Percentiles rank a stretch among this genome's conserved stretches.
Evolutionary conservation across 108 stramenopile species (phyloP).

Genomic region (Stephanodiscus minutulus): DNA sequence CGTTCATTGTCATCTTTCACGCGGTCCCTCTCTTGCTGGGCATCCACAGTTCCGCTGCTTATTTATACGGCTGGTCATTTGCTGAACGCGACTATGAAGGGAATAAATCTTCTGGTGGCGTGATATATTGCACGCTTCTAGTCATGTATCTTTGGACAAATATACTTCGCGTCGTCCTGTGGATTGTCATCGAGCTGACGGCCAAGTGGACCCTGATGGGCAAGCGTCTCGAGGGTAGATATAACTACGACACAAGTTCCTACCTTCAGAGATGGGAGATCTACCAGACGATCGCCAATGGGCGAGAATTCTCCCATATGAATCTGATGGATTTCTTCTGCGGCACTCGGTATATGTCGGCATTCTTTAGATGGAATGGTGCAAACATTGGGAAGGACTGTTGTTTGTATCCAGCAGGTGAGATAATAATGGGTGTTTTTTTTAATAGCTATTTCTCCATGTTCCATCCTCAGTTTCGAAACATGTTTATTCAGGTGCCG

Average conservation of each 20-base stretch:
- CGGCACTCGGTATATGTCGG: constrained; percentile 47
- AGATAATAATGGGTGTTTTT: not conserved
- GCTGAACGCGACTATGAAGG: constrained; percentile 35
- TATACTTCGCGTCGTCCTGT: constrained; percentile 25
- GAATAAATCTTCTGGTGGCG: constrained; percentile 5
- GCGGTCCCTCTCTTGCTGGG: constrained; percentile 12
- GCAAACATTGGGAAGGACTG: not conserved
- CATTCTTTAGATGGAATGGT: not conserved
- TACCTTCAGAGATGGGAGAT: constrained; percentile 67
- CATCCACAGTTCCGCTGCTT: constrained; percentile 36
- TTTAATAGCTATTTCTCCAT: not conserved
- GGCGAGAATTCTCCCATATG: constrained; percentile 26
- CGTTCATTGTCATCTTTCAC: constrained; percentile 39
- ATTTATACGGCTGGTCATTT: constrained; percentile 49
- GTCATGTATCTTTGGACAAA: constrained; percentile 31
- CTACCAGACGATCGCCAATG: constrained; percentile 44
- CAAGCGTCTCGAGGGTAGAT: constrained; percentile 46
- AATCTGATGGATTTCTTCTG: constrained; percentile 46
- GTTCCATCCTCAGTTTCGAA: not conserved
- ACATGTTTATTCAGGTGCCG: constrained; percentile 10
- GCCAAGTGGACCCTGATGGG: constrained; percentile 66
- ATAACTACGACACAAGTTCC: constrained; percentile 53
- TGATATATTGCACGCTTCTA: constrained; percentile 32
- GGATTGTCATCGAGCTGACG: constrained; percentile 48
- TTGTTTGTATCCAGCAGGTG: constrained; percentile 3